Percentiles rank a stretch among this genome's conserved stretches.
These are phyloP conservation scores for Fusarium guadeloupense DNA, from an alignment of 2,329 filamentous ascomycete genomes.

Conservation along the genomic window DNA sequence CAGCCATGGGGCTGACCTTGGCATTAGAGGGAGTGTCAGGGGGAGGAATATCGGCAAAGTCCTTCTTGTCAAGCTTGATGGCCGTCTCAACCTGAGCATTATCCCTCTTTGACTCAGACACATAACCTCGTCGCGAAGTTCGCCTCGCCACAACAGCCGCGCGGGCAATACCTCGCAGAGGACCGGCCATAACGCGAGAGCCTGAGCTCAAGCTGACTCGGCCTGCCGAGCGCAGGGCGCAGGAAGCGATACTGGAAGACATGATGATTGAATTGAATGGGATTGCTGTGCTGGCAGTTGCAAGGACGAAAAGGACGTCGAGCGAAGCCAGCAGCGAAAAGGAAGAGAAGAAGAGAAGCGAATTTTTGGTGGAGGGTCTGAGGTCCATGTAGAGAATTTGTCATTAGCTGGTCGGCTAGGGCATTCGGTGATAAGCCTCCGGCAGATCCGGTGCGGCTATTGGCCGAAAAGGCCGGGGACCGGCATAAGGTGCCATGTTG, in stretches of 20 bases:
- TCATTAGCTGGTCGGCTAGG: constrained; percentile 51
- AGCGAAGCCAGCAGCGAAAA: constrained; percentile 30
- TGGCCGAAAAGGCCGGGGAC: constrained; percentile 41
- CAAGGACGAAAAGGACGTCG: constrained; percentile 33
- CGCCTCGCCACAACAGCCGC: constrained; percentile 44
- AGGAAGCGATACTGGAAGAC: constrained; percentile 72
- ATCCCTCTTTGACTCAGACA: constrained; percentile 82
- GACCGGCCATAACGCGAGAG: constrained; percentile 49
- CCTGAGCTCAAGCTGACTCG: constrained; percentile 62
- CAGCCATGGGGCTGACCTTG: constrained; percentile 82
- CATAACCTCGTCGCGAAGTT: constrained; percentile 71
- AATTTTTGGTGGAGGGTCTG: constrained; percentile 37
- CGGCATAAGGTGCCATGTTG: constrained; percentile 24
- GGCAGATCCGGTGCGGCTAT: constrained; percentile 40
- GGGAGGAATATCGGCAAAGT: constrained; percentile 69
- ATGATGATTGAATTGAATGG: constrained; percentile 53
- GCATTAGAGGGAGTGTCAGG: constrained; percentile 52
- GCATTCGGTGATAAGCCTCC: constrained; percentile 49
- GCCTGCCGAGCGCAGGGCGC: constrained; percentile 79
- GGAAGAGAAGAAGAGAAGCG: constrained; percentile 32
- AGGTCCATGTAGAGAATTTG: constrained; percentile 47
- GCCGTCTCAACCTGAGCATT: constrained; percentile 86
- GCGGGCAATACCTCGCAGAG: constrained; percentile 44
- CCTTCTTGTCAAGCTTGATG: constrained; percentile 86
- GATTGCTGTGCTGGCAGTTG: constrained; percentile 38